Percentiles rank a stretch among this genome's conserved stretches.
Evolutionary conservation across 2,329 filamentous ascomycete genomes (phyloP).

Genomic region (Trichoderma semiorbis): DNA sequence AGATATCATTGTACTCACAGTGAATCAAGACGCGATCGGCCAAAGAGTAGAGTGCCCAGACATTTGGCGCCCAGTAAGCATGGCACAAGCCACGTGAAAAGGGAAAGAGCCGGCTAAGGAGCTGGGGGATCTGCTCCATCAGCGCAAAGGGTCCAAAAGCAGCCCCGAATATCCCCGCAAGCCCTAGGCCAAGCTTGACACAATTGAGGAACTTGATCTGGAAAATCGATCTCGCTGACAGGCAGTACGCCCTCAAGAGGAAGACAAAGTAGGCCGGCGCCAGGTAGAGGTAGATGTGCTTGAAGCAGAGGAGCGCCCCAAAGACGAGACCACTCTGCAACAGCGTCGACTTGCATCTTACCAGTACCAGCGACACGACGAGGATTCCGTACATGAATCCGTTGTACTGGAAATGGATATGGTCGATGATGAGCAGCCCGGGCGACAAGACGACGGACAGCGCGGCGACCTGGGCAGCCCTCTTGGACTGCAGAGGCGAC

Average conservation of each 20-base stretch:
- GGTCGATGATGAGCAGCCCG: constrained; percentile 92
- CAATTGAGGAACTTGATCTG: constrained; percentile 74
- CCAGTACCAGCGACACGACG: constrained; percentile 79
- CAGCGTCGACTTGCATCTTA: constrained; percentile 69
- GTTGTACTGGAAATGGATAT: constrained; percentile 99
- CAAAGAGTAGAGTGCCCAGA: constrained; percentile 97
- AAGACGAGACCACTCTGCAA: constrained; percentile 80
- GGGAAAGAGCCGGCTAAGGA: constrained; percentile 82
- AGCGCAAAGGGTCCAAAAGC: constrained; percentile 87
- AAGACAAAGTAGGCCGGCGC: constrained; percentile 95
- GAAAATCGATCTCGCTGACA: constrained; percentile 73
- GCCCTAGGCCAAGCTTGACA: constrained; percentile 74
- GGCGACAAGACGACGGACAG: constrained; percentile 89
- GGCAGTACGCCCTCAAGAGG: constrained; percentile 82
- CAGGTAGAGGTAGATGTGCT: constrained; percentile 97
- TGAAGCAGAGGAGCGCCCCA: constrained; percentile 82
- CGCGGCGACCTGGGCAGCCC: constrained; percentile 78
- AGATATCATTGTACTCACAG: no score
- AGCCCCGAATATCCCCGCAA: constrained; percentile 67
- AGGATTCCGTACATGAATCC: constrained; percentile 92
- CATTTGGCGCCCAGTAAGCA: constrained; percentile 96
- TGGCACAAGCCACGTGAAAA: constrained; percentile 93
- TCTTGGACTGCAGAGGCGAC: constrained; percentile 60
- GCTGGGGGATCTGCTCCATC: constrained; percentile 78
- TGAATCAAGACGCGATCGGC: constrained; percentile 78